Base-by-base conservation (phyloP, 495 filamentous ascomycete species). In the Hypoxylon lienhwacheense region DNA sequence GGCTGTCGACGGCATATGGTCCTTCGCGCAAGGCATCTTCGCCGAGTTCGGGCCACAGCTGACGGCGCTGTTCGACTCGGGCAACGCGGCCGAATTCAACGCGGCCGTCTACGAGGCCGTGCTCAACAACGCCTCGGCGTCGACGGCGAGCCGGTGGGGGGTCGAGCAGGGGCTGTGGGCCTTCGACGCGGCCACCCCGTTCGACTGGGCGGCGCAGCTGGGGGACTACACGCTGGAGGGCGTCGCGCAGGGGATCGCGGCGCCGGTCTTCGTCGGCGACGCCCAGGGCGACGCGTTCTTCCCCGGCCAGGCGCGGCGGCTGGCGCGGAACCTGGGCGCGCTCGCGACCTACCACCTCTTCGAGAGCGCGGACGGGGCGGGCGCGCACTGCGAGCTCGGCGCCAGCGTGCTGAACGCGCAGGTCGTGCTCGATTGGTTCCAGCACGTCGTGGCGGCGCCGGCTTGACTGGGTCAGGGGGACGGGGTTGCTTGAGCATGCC, bases 111-210 rank as follows among this genome's bases (percentile, higher is more conserved):
- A 15, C 6, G 21, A 1, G 14, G n/a, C 8, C 14, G 12, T 7
- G 2, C 12, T 14, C 22, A 4, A 14, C 24, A 1, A 24, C 15
- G n/a, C n/a, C n/a, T n/a, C n/a, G 7, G 21, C 17, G 2, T 48
- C 57, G 11, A 60, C 58, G 1, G 22, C n/a, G 15, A 8, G 29
- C 4, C 51, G 54, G 15, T 77, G 75, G 75, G 64, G 31, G 28
- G 37, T 75, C 10, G 53, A 71, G 31, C 74, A 77, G 22, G 73
- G 73, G 1, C 37, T 72, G 2, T 78, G 70, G 69, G 22, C 61
- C 5, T 79, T 76, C 55, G 63, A 74, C 5, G 64, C 49, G 3
- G 15, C 54, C 8, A 67, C 61, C 16, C 43, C 67, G 17, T 72
- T 52, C 33, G 54, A 73, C 1, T 73, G 60, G 41, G 36, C 69